phyloP scores from a whole-genome alignment of 139 green algal genomes.

The Coccomyxa sp. region DNA sequence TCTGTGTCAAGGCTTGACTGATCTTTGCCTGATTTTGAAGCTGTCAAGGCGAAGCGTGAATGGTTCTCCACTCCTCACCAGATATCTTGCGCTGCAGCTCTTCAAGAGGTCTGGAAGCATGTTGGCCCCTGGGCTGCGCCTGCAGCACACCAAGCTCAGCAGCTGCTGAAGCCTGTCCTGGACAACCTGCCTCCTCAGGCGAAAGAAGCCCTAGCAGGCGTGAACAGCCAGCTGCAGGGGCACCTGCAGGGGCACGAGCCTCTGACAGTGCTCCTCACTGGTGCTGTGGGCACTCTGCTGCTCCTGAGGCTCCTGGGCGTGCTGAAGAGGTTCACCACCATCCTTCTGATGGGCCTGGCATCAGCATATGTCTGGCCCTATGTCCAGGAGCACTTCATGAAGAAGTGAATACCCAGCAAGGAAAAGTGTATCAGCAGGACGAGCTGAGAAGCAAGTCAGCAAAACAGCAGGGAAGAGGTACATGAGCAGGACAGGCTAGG shows the following conservation, averaged over 20 bases:
- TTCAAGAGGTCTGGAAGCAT: not conserved
- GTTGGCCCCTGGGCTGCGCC: not conserved
- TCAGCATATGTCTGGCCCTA: not conserved
- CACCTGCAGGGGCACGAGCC: not conserved
- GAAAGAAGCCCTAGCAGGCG: not conserved
- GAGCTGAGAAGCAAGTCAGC: too few relatives aligned
- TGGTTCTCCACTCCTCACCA: too few relatives aligned
- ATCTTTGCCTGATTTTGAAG: too few relatives aligned
- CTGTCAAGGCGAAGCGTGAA: too few relatives aligned
- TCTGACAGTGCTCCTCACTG: not conserved
- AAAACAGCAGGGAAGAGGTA: too few relatives aligned
- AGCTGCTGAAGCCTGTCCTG: not conserved
- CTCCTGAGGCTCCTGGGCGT: not conserved
- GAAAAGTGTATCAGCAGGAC: too few relatives aligned
- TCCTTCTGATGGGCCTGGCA: not conserved
- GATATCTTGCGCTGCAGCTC: too few relatives aligned
- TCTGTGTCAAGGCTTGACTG: too few relatives aligned
- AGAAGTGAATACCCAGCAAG: not conserved
- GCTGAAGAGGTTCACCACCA: not conserved
- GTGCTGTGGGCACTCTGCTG: not conserved
- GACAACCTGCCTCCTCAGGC: not conserved
- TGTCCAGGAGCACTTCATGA: not conserved
- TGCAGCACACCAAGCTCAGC: not conserved
- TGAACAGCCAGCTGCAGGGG: not conserved
- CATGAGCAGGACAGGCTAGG: too few relatives aligned